Conservation (phyloP, 164 flowering plant species). For the Litsea cubeba region DNA sequence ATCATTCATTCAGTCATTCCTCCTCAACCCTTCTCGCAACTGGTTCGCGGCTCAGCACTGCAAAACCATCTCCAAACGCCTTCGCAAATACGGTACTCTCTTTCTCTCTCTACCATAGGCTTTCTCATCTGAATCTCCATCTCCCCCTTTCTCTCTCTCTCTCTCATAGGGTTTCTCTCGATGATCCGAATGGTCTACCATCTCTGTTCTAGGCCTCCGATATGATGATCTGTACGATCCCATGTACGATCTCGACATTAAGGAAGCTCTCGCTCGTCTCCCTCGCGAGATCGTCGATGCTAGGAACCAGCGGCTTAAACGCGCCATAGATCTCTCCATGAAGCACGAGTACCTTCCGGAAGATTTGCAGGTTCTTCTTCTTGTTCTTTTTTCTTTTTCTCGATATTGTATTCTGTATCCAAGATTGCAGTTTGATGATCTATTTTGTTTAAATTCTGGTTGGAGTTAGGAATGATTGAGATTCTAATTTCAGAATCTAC, state of each 20-base stretch:
- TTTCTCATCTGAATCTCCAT: neutral
- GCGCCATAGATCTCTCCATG: constrained; percentile 98
- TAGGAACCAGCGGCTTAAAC: constrained; percentile 83
- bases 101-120: neutral
- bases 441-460: no score
- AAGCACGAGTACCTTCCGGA: constrained; percentile 83
- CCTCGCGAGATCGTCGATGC: constrained; percentile 92
- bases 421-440: no score
- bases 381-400: neutral
- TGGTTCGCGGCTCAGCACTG: constrained; percentile 62
- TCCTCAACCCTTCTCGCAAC: constrained; percentile 58
- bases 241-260: constrained; percentile 67
- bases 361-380: constrained; percentile 66
- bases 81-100: constrained; percentile 60
- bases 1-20: constrained; percentile 38
- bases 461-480: no score
- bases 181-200: neutral
- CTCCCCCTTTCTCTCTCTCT: neutral
- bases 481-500: no score
- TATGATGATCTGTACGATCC: constrained; percentile 91
- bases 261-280: constrained; percentile 80
- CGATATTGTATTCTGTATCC: no score
- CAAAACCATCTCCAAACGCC: constrained; percentile 64
- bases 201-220: constrained; percentile 49
- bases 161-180: constrained; percentile 8